Percentiles rank a stretch among this genome's conserved stretches.
These are phyloP conservation scores for Hortiboletus flavorubellus DNA, from an alignment of 768 basidiomycete genomes.

Conservation along the genomic window DNA sequence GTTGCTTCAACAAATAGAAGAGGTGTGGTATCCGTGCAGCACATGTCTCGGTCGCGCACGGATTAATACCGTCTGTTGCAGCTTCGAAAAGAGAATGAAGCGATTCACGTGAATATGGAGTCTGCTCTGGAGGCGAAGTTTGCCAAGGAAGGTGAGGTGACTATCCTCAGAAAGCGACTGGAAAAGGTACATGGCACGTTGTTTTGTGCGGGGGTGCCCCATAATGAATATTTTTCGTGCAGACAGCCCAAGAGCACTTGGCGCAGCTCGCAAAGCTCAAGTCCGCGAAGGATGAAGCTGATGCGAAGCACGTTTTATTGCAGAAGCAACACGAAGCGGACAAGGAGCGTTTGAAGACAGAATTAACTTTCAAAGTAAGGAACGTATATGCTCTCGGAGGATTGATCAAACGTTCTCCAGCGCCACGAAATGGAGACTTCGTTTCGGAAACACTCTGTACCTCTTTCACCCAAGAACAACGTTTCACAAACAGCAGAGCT, in stretches of 20 bases:
- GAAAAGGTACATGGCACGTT: slow-evolving; percentile 49
- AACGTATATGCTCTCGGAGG: slow-evolving; percentile 2
- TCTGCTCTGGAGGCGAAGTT: slow-evolving; percentile 49
- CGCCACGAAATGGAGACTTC: slow-evolving; percentile 67
- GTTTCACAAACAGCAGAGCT: slow-evolving; percentile 39
- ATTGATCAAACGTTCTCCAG: slow-evolving; percentile 35
- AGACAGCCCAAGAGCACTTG: slow-evolving; percentile 60
- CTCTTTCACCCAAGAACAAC: slow-evolving; percentile 46
- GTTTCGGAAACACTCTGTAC: slow-evolving; percentile 45
- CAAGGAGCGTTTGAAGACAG: slow-evolving; percentile 65
- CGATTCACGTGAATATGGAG: slow-evolving; percentile 43
- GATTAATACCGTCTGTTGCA: slow-evolving; percentile 25
- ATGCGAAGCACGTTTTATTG: slow-evolving; percentile 50
- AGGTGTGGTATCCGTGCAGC: slow-evolving; percentile 37
- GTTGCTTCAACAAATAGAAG: slow-evolving; percentile 39
- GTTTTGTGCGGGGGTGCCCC: background rate
- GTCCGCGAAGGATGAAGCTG: slow-evolving; percentile 57
- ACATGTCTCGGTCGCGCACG: slow-evolving; percentile 9
- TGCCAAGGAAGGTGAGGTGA: slow-evolving; percentile 69
- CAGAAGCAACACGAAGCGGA: slow-evolving; percentile 66
- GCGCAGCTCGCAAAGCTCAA: slow-evolving; percentile 55
- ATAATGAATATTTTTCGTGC: background rate
- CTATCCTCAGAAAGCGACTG: slow-evolving; percentile 59
- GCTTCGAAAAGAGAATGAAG: slow-evolving; percentile 50
- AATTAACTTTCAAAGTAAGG: slow-evolving; percentile 65